phyloP scores from a whole-genome alignment of 305 asterid species.

The Fraxinus dipetala region DNA sequence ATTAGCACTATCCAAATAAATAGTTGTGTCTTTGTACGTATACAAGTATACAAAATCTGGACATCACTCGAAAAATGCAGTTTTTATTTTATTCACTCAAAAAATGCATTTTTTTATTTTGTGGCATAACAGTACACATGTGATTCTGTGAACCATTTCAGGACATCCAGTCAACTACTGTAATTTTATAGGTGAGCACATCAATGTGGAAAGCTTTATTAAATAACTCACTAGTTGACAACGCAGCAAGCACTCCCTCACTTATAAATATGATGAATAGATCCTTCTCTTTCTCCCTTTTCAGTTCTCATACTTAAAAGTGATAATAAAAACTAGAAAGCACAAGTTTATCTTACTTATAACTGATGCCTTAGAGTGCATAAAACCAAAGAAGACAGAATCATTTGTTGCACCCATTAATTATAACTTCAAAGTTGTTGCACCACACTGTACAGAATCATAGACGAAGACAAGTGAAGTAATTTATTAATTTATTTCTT shows the following conservation, averaged over 20 bases:
- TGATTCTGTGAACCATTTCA: neutral
- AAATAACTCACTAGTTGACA: neutral
- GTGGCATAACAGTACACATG: neutral
- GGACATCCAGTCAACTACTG: neutral
- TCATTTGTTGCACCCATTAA: neutral
- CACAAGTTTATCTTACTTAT: neutral
- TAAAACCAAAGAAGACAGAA: neutral
- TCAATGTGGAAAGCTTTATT: neutral
- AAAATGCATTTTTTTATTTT: neutral
- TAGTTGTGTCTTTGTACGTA: neutral
- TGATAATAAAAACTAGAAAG: neutral
- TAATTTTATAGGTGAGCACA: neutral
- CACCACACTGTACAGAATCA: neutral
- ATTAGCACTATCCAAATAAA: slow-evolving; percentile 10
- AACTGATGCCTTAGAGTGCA: neutral
- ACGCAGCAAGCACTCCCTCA: neutral
- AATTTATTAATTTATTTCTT: neutral
- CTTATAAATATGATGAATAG: neutral
- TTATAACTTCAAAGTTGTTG: neutral
- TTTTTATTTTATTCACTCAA: no score
- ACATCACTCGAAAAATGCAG: neutral
- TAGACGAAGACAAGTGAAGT: neutral
- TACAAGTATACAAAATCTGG: neutral
- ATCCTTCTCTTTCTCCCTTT: neutral
- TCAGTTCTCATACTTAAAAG: neutral